Conservation (phyloP, 2,329 filamentous ascomycete species). For the Aspergillus pseudoviridinutans region DNA sequence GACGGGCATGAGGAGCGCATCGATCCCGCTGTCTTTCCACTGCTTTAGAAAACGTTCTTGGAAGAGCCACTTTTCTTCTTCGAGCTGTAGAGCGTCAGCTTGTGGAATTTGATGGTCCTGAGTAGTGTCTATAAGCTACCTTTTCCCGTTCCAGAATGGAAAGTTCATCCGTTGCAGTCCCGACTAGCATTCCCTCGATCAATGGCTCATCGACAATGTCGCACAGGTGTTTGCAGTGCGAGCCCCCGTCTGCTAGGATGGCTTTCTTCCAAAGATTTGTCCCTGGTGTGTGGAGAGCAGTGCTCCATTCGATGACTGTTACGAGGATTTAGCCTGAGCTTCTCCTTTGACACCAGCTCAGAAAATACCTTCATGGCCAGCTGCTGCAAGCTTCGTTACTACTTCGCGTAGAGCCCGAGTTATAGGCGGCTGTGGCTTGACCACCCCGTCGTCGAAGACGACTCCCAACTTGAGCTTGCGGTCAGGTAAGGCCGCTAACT, state of each 20-base stretch:
- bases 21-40: constrained; percentile 24
- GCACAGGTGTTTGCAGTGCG: constrained; percentile 22
- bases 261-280: constrained; percentile 28
- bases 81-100: constrained; percentile 9
- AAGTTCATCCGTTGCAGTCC: constrained; percentile 22
- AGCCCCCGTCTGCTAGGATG: constrained; percentile 29
- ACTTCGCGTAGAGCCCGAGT: constrained; percentile 50
- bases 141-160: constrained; percentile 18
- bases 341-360: background rate
- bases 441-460: constrained; percentile 56
- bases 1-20: constrained; percentile 28
- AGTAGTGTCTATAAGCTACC: constrained; percentile 2
- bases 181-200: constrained; percentile 32
- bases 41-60: constrained; percentile 18
- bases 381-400: constrained; percentile 53
- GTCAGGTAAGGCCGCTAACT: constrained; percentile 16
- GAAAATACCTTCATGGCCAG: constrained; percentile 43
- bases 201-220: constrained; percentile 25
- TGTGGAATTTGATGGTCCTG: background rate
- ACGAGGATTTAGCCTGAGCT: background rate
- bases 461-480: constrained; percentile 57
- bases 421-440: constrained; percentile 58
- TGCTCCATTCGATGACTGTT: constrained; percentile 29
- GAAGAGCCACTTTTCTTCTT: constrained; percentile 18
- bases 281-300: constrained; percentile 19